These are phyloP conservation scores for Zygosaccharomyces gambellarensis DNA, from an alignment of 805 yeast genomes.

Conservation along the genomic window DNA sequence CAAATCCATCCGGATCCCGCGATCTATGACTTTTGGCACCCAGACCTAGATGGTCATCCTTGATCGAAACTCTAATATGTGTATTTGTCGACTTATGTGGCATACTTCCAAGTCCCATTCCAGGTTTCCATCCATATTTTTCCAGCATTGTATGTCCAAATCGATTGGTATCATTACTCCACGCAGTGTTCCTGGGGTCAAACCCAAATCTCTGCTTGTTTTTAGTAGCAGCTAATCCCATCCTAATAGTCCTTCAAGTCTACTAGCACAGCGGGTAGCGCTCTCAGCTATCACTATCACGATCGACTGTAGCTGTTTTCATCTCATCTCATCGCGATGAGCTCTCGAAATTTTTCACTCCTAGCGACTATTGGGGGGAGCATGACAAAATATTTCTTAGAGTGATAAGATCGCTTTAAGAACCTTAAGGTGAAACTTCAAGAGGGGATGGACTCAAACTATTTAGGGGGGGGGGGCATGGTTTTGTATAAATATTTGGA, in stretches of 20 bases:
- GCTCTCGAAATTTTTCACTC: background rate
- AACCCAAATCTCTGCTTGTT: constrained; percentile 79
- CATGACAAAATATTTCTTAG: background rate
- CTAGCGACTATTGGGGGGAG: background rate
- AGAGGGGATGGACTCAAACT: background rate
- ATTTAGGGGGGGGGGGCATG: background rate
- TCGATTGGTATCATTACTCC: constrained; percentile 81
- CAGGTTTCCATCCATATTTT: constrained; percentile 89
- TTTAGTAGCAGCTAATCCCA: constrained; percentile 82
- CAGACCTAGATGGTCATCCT: constrained; percentile 78
- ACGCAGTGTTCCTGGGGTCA: constrained; percentile 90
- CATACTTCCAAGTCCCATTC: constrained; percentile 71
- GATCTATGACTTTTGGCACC: constrained; percentile 71
- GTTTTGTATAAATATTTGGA: too few species aligned
- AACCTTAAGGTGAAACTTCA: background rate
- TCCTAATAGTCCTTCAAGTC: constrained; percentile 21
- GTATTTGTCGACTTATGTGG: constrained; percentile 52
- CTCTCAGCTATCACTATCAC: background rate
- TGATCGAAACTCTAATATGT: constrained; percentile 77
- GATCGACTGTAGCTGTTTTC: background rate
- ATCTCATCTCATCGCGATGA: constrained; percentile 4
- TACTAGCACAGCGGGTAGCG: background rate
- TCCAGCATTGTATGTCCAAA: constrained; percentile 86
- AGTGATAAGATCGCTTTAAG: background rate
- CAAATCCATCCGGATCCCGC: constrained; percentile 59